phyloP scores from a whole-genome alignment of 805 yeast species.

The Kuraishia borneana region DNA sequence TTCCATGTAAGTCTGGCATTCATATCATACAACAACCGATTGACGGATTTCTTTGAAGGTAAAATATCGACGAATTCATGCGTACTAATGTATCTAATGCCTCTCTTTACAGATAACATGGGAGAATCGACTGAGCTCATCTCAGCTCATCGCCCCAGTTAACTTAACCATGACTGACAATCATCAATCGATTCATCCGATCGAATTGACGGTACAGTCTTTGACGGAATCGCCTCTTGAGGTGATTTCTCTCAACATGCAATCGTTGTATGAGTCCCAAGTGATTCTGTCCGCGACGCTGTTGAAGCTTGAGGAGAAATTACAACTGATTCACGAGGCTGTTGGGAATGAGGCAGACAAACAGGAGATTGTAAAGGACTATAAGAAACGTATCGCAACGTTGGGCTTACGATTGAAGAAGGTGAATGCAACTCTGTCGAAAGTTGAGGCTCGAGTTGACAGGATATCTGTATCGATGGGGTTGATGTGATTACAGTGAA shows the following conservation, averaged over 20 bases:
- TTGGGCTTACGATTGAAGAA: constrained; percentile 13
- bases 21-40: constrained; percentile 53
- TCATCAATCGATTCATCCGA: constrained; percentile 31
- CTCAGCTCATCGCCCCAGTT: no score
- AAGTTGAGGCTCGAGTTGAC: constrained; percentile 25
- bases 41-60: constrained; percentile 48
- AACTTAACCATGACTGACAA: not conserved
- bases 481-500: not conserved
- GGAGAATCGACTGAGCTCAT: not conserved
- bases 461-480: constrained; percentile 11
- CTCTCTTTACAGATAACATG: not conserved
- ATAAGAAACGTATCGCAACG: constrained; percentile 10
- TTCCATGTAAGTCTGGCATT: constrained; percentile 45
- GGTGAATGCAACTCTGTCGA: constrained; percentile 18
- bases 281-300: constrained; percentile 38
- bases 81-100: not conserved
- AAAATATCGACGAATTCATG: constrained; percentile 27
- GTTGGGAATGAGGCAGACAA: not conserved
- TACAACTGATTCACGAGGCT: constrained; percentile 6
- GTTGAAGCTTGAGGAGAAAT: constrained; percentile 23
- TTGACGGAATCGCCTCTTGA: constrained; percentile 45
- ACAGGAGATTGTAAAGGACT: not conserved
- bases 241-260: constrained; percentile 34
- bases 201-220: constrained; percentile 48
- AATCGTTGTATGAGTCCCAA: constrained; percentile 46